Percentiles rank a stretch among this genome's conserved stretches.
phyloP scores from a whole-genome alignment of 306 rosid species.

The Inga leiocalycina region DNA sequence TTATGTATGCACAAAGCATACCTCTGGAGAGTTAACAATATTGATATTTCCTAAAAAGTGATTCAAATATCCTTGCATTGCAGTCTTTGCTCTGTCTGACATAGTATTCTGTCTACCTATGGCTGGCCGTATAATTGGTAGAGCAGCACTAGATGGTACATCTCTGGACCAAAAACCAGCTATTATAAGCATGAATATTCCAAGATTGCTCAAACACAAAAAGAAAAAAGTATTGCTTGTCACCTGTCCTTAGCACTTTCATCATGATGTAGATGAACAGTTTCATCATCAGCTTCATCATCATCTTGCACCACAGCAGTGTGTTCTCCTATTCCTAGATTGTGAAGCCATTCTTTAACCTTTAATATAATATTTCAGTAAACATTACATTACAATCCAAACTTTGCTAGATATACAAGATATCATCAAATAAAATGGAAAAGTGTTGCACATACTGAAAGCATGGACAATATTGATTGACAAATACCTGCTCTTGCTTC shows the following conservation, averaged over 20 bases:
- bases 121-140: constrained; percentile 94
- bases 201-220: constrained; percentile 18
- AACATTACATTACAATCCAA: constrained; percentile 61
- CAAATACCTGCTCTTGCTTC: constrained; percentile 95
- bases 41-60: constrained; percentile 94
- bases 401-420: constrained; percentile 42
- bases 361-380: constrained; percentile 78
- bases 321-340: constrained; percentile 99
- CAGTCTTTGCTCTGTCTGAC: constrained; percentile 86
- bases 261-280: constrained; percentile 64
- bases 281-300: constrained; percentile 81
- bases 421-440: constrained; percentile 41
- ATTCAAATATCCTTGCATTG: constrained; percentile 98
- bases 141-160: constrained; percentile 97
- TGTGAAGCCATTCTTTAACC: constrained; percentile 99
- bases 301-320: constrained; percentile 70
- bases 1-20: constrained; percentile 42
- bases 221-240: constrained; percentile 18
- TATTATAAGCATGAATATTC: constrained; percentile 25
- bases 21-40: constrained; percentile 96
- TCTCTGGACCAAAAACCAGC: constrained; percentile 70
- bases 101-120: constrained; percentile 90
- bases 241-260: constrained; percentile 84
- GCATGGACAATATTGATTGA: not conserved
- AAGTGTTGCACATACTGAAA: not conserved